Evolutionary conservation across 2,329 filamentous ascomycete species (phyloP), one percentile per base, ranked within the genome.

Genomic region (Beauveria rudraprayagi): DNA sequence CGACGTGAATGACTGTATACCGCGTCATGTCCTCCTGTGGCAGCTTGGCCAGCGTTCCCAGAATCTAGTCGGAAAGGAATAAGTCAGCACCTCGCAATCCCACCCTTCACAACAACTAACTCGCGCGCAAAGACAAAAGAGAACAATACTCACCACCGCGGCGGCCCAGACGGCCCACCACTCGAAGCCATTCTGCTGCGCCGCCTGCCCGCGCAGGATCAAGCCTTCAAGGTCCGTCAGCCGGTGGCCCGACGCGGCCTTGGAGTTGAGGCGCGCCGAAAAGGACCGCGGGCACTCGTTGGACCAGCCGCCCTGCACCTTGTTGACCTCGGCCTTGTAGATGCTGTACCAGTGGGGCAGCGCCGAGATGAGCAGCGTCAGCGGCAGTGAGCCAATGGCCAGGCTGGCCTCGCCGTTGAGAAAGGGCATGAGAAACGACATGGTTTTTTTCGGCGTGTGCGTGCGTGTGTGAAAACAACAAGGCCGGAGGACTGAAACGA

Each of bases 271-370:
- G 26, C 61, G 61, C 30, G 61, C 61, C 17, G 56, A 56, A 53
- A 60, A 63, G n/a, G 56, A 22, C 3, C 61, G 61, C 44, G 61
- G 61, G 61, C 60, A 60, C 61, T 63, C 61, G 56, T 63, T 63
- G 61, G 56, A 3, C 61, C 61, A 63, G 43, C 61, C 61, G 43
- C 61, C 61, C 52, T 60, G 56, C 43, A 63, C 61, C 52, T 60
- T 60, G 61, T 63, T 63, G 43, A 3, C n/a, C 51, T 63, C 61
- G 46, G 61, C 61, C 44, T 40, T 37, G 52, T 56, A 60, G 26
- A 63, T 63, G 51, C 52, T 63, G 56, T 63, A 63, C 61, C 61
- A 63, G 44, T 63, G 61, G 28, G 61, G 61, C 51, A 63, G 56
- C 19, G 61, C 56, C 24, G 61, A 26, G 51, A 63, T 34, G 46